Percentiles rank a stretch among this genome's conserved stretches.
These are phyloP conservation scores for Aspergillus bertholletiae DNA, from an alignment of 495 filamentous ascomycete species.

Conservation along the genomic window DNA sequence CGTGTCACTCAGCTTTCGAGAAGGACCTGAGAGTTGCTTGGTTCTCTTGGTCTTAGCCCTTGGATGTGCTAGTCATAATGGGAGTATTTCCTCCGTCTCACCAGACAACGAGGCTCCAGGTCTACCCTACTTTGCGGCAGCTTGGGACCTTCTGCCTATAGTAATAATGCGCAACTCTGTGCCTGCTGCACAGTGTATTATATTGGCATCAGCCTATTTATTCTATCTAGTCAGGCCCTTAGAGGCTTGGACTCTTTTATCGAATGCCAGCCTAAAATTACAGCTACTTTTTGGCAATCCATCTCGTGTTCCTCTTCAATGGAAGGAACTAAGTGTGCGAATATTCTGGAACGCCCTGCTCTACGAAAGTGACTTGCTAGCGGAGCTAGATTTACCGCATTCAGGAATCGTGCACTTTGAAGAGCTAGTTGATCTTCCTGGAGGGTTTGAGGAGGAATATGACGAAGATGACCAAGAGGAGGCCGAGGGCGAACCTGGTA, in stretches of 20 bases:
- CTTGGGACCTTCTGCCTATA: slow-evolving; percentile 71
- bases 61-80: slow-evolving; percentile 64
- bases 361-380: slow-evolving; percentile 77
- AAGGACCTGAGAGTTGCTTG: slow-evolving; percentile 77
- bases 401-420: slow-evolving; percentile 79
- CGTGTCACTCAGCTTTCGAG: slow-evolving; percentile 66
- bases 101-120: slow-evolving; percentile 70
- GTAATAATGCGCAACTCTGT: slow-evolving; percentile 78
- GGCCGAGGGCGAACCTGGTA: slow-evolving; percentile 14
- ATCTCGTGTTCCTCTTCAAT: slow-evolving; percentile 61
- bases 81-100: slow-evolving; percentile 70
- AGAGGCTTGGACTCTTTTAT: slow-evolving; percentile 78
- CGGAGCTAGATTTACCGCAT: slow-evolving; percentile 77
- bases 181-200: slow-evolving; percentile 71
- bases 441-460: slow-evolving; percentile 63
- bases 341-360: slow-evolving; percentile 83
- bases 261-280: slow-evolving; percentile 74
- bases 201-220: slow-evolving; percentile 74
- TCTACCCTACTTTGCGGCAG: slow-evolving; percentile 75
- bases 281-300: slow-evolving; percentile 72
- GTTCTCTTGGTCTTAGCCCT: slow-evolving; percentile 77
- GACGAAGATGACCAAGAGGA: slow-evolving; percentile 50
- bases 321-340: slow-evolving; percentile 67
- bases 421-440: slow-evolving; percentile 72
- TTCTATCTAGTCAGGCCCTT: slow-evolving; percentile 79